Evolutionary conservation across 2,329 filamentous ascomycete species (phyloP).

Genomic region (Bipolaris cookei): DNA sequence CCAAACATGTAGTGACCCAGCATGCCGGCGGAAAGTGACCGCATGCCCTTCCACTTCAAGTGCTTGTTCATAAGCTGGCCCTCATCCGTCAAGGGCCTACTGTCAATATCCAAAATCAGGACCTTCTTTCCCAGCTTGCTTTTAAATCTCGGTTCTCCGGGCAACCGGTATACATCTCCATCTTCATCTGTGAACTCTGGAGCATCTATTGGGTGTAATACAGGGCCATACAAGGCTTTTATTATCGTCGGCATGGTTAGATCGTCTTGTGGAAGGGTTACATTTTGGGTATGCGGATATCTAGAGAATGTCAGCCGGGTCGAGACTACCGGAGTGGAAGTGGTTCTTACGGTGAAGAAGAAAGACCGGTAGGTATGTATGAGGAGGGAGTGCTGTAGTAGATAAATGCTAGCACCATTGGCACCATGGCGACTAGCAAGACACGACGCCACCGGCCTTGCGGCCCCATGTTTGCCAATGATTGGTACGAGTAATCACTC

Average conservation of each 20-base stretch:
- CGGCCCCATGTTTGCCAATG: conserved; percentile 42
- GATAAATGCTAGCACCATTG: conserved; percentile 38
- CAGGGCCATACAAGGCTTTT: conserved; percentile 46
- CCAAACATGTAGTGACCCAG: conserved; percentile 50
- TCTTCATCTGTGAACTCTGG: conserved; percentile 49
- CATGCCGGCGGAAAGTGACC: conserved; percentile 48
- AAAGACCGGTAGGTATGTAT: conserved; percentile 30
- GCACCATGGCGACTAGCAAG: conserved; percentile 39
- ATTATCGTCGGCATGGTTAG: conserved; percentile 47
- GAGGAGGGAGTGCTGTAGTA: conserved; percentile 39
- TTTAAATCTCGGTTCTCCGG: conserved; percentile 42
- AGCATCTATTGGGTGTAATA: conserved; percentile 45
- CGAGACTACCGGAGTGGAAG: neutral
- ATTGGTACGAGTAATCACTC: conserved; percentile 40
- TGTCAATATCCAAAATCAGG: conserved; percentile 49
- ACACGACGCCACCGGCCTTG: conserved; percentile 46
- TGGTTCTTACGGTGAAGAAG: conserved; percentile 32
- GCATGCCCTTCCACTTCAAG: conserved; percentile 48
- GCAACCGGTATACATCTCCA: conserved; percentile 42
- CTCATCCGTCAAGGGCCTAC: conserved; percentile 42
- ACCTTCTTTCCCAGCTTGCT: conserved; percentile 47
- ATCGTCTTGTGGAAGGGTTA: conserved; percentile 37
- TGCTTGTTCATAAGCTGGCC: conserved; percentile 48
- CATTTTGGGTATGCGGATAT: conserved; percentile 35
- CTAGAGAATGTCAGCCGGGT: conserved; percentile 20